Evolutionary conservation across 1,284 basidiomycete species (phyloP), one percentile per base, ranked within the genome.

Genomic region (Papiliotrema laurentii): DNA sequence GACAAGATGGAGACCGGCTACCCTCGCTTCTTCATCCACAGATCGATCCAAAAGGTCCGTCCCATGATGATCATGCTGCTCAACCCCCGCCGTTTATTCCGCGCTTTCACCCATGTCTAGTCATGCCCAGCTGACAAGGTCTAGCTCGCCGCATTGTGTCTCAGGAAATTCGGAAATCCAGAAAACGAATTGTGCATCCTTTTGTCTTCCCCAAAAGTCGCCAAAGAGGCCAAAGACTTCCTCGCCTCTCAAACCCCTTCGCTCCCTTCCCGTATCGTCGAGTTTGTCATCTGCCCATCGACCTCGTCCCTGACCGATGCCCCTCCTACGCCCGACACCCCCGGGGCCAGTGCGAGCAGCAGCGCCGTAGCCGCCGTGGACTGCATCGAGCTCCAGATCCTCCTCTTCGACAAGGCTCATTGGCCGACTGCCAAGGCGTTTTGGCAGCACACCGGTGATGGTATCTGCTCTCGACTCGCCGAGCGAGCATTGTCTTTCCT

Each of bases 361-460:
- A 26, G 44, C 43, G 51, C 54, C 25, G 49, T 53, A 10, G 56
- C 55, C 2, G 66, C 60, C 10, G 62, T 73, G 31, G 67, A 71
- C 41, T 61, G 76, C 31, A 69, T 81, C 37, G 82, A 85, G 54
- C 77, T 93, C 0, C 83, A 92, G 69, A 87, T 94, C 58, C 84
- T 86, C 10, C 76, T 97, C 19, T 90, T 93, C 71, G 82, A 83
- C 4, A 74, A 77, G 13, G 77, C 82, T n/a, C 69, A 79, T 3
- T 86, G 82, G 59, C 66, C 80, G 1, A 67, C 86, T 4, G 91
- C 89, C 13, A 97, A 90, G 72, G 81, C 89, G 66, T 97, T 93
- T 71, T 97, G 94, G 92, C 93, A 97, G 64, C 93, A 97, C 66
- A 85, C 87, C 0, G 94, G 94, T 0, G 77, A 87, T 55, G 92